These are phyloP conservation scores for Pleodorina starrii DNA, from an alignment of 139 green algal genomes.

Conservation along the genomic window DNA sequence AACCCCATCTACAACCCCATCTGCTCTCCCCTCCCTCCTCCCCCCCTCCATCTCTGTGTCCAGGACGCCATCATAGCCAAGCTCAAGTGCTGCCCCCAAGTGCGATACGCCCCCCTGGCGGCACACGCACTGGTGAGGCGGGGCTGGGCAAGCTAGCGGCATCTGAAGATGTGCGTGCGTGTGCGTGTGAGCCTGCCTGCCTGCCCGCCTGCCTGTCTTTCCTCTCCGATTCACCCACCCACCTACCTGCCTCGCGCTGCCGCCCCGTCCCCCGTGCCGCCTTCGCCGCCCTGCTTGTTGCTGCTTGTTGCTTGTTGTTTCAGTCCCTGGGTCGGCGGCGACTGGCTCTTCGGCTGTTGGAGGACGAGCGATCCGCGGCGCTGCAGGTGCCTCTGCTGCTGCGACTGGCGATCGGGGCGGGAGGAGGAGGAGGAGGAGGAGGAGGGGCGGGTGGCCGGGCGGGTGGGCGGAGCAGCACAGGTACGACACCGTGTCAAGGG, in stretches of 20 bases:
- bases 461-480: too few species aligned
- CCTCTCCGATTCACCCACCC: too few species aligned
- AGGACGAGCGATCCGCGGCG: constrained; percentile 73
- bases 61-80: constrained; percentile 63
- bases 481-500: too few species aligned
- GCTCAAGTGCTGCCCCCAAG: constrained; percentile 66
- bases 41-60: neutral
- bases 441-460: neutral
- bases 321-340: constrained; percentile 57
- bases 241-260: too few species aligned
- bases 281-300: too few species aligned
- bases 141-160: too few species aligned
- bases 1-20: too few species aligned
- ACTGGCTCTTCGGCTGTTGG: constrained; percentile 78
- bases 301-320: too few species aligned
- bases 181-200: too few species aligned
- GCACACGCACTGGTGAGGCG: constrained; percentile 65
- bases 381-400: constrained; percentile 69
- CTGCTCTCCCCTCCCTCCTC: neutral
- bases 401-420: constrained; percentile 47
- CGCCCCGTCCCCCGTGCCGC: too few species aligned
- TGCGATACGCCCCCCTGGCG: constrained; percentile 72
- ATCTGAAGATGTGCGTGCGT: too few species aligned
- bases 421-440: neutral
- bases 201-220: too few species aligned